Evolutionary conservation across 2,329 filamentous ascomycete species (phyloP), one percentile per base, ranked within the genome.

Genomic region (Alternaria ventricosa): DNA sequence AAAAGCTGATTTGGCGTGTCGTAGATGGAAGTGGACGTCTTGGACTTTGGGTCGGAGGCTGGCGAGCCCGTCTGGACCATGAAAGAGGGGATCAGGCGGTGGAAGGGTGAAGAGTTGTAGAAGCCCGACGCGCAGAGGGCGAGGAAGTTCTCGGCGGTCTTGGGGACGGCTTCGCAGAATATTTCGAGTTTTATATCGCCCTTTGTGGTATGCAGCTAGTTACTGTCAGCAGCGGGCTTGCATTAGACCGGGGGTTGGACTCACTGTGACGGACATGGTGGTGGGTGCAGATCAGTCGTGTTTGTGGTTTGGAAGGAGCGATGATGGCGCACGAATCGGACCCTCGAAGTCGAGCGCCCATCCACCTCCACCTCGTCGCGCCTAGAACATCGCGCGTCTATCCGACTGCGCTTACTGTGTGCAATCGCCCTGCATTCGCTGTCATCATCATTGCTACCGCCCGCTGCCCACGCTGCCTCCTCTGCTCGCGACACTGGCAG

Each of bases 171-270:
- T 80, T 97, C 93, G 84, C 95, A 98, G 83, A 97, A 98, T 70
- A 99, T 85, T 81, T 98, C 96, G 73, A 98, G 88, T 83, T 98
- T 99, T 78, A 99, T 87, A 81, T 96, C 91, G 78, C 96, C 96
- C 57, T 91, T 87, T 55, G 90, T 92, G 54, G 96, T 99, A 81
- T 97, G 94, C 13, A 99, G 87, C 71, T 83, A 45, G 50, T 33
- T 7, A 23, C 25, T 7, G 15, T 63, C 22, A 60, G 51, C 4
- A 27, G 11, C 22, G 6, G 11, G 11, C 44, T 12, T n/a, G 27
- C 11, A 11, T n/a, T 12, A 58, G 45, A 3, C 23, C 27, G 13
- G 11, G 13, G n/a, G 15, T 28, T 30, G 54, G 36, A 74, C 78
- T 69, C 72, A 82, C 80, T 15, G 84, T 85, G 69, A 85, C 82